Percentiles rank a stretch among this genome's conserved stretches.
These are phyloP conservation scores for Spinellus fusiger DNA, from an alignment of 192 early-diverging fungal genomes.

Conservation along the genomic window DNA sequence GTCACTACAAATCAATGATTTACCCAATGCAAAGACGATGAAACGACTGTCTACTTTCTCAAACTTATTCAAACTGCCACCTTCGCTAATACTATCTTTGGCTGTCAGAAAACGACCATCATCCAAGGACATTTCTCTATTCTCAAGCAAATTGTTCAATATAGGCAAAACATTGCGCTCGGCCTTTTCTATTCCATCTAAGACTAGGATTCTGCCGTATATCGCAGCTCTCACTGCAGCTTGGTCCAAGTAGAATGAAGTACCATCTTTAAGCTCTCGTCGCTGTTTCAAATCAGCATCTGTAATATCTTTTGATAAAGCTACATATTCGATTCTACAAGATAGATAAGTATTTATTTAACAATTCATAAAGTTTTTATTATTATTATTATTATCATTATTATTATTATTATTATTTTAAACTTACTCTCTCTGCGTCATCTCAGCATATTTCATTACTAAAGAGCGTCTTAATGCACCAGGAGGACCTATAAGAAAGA, in stretches of 20 bases:
- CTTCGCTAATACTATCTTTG: constrained; percentile 37
- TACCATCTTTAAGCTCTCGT: constrained; percentile 60
- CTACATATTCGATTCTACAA: constrained; percentile 66
- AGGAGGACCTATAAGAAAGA: constrained; percentile 75
- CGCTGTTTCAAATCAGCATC: constrained; percentile 80
- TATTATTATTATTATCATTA: not conserved
- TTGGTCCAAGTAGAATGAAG: constrained; percentile 56
- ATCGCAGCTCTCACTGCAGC: constrained; percentile 57
- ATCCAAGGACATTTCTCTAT: constrained; percentile 79
- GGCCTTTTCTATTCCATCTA: constrained; percentile 72
- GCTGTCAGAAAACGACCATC: constrained; percentile 70
- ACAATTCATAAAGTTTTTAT: too few species aligned
- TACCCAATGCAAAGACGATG: constrained; percentile 62
- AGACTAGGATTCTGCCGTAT: constrained; percentile 51
- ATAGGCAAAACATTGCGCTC: constrained; percentile 83
- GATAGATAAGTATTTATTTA: too few species aligned
- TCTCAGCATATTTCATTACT: constrained; percentile 63
- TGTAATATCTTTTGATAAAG: constrained; percentile 66
- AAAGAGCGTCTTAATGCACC: constrained; percentile 60
- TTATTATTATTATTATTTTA: too few species aligned
- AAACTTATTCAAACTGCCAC: constrained; percentile 47
- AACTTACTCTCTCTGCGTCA: constrained; percentile 48
- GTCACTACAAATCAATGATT: too few species aligned
- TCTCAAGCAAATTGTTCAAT: constrained; percentile 81
- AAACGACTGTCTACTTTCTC: constrained; percentile 63